Percentiles rank a stretch among this genome's conserved stretches.
phyloP scores from a whole-genome alignment of 2,329 filamentous ascomycete species.

The Tolypocladium guangdongense region DNA sequence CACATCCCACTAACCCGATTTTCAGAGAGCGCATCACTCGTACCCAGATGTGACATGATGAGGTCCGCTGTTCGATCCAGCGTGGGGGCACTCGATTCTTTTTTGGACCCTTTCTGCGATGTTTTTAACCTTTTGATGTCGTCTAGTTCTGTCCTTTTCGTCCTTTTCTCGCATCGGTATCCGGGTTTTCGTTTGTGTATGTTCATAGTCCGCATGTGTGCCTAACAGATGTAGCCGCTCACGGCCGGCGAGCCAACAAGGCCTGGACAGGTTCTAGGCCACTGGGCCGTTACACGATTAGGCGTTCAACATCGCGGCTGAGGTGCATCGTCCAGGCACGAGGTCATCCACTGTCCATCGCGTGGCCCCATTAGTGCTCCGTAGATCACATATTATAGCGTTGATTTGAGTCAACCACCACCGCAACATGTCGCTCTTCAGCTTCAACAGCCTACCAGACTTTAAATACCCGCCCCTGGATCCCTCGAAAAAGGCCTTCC shows the following conservation, averaged over 20 bases:
- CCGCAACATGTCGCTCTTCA: conserved; percentile 1
- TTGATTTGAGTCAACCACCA: not conserved
- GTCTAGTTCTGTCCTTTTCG: too few species aligned
- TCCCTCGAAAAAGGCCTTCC: conserved; percentile 8
- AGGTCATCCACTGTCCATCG: not conserved
- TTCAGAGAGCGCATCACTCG: conserved; percentile 1
- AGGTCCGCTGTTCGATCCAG: conserved; percentile 3
- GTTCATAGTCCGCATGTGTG: not conserved
- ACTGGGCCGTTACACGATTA: not conserved
- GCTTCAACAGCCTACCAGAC: not conserved
- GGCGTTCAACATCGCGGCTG: conserved; percentile 3
- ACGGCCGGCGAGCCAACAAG: too few species aligned
- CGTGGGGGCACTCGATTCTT: not conserved
- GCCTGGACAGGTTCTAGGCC: too few species aligned
- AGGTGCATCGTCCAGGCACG: conserved; percentile 1
- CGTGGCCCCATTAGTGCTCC: not conserved
- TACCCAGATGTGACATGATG: not conserved
- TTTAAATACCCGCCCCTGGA: conserved; percentile 6
- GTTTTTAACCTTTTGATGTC: not conserved
- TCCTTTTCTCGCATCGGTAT: not conserved
- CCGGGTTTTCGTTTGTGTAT: not conserved
- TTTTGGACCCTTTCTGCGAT: not conserved
- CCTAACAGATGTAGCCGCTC: too few species aligned
- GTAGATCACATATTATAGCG: too few species aligned
- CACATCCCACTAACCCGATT: too few species aligned